phyloP scores from a whole-genome alignment of 73 alveolate species.

The Paramecium tetraurelia region DNA sequence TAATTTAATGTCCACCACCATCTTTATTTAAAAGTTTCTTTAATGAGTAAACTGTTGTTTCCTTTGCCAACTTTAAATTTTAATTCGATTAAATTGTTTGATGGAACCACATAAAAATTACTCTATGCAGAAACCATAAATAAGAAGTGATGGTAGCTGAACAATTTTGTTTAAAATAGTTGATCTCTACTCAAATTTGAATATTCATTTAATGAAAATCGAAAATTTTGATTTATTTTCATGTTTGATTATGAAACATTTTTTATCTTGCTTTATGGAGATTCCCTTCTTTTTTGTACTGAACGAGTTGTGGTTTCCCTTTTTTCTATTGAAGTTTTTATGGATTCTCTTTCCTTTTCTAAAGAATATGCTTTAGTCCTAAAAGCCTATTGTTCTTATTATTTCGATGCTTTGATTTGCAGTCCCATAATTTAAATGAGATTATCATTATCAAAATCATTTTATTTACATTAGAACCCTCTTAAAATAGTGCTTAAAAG shows the following conservation, averaged over 20 bases:
- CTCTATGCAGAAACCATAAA: neutral
- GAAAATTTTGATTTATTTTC: neutral
- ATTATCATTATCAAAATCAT: neutral
- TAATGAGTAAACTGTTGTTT: neutral
- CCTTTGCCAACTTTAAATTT: conserved; percentile 41
- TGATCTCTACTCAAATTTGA: neutral
- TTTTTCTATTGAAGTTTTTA: neutral
- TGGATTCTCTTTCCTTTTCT: neutral
- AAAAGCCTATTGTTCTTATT: neutral
- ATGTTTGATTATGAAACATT: neutral
- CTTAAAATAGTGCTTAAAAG: neutral
- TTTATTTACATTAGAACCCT: neutral
- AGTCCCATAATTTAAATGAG: neutral
- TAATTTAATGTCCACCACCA: conserved; percentile 45
- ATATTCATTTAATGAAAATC: conserved; percentile 11
- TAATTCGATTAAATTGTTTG: neutral
- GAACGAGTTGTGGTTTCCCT: neutral
- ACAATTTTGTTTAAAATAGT: neutral
- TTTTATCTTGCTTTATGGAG: neutral
- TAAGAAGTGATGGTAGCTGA: conserved; percentile 1
- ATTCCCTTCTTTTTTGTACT: neutral
- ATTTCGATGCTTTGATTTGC: conserved; percentile 15
- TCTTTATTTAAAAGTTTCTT: conserved; percentile 24
- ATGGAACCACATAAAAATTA: neutral
- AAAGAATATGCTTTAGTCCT: neutral